Evolutionary conservation across 2,329 filamentous ascomycete species (phyloP).

Genomic region (Macroventuria anomochaeta): DNA sequence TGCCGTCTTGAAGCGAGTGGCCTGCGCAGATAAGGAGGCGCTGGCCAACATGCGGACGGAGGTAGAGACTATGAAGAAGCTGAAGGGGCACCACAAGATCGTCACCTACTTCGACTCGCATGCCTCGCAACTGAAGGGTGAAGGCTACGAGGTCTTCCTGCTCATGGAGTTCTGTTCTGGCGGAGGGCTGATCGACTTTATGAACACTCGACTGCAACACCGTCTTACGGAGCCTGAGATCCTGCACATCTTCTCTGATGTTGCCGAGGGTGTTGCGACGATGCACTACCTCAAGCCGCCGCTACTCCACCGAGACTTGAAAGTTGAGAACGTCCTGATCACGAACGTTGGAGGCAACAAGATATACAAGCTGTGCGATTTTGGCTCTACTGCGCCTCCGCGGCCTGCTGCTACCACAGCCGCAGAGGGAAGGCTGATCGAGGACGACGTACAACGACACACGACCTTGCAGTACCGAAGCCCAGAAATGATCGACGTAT

Average conservation of each 20-base stretch:
- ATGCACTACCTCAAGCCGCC: conserved; percentile 99
- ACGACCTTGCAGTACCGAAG: conserved; percentile 97
- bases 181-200: conserved; percentile 96
- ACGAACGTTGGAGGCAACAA: conserved; percentile 69
- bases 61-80: conserved; percentile 99
- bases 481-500: conserved; percentile 98
- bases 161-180: conserved; percentile 98
- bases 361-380: conserved; percentile 96
- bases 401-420: conserved; percentile 84
- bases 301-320: conserved; percentile 89
- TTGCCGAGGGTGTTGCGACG: conserved; percentile 93
- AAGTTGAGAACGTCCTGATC: conserved; percentile 98
- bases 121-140: conserved; percentile 88
- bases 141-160: conserved; percentile 96
- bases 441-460: conserved; percentile 96
- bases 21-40: conserved; percentile 93
- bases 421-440: conserved; percentile 86
- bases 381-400: conserved; percentile 87
- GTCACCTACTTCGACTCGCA: conserved; percentile 99
- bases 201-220: conserved; percentile 97
- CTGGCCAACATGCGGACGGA: conserved; percentile 96
- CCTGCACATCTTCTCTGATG: conserved; percentile 93
- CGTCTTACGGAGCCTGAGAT: conserved; percentile 97
- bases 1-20: conserved; percentile 91
- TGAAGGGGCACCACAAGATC: conserved; percentile 94